Conservation (phyloP, 352 stramenopile genomes). For the Globisporangium mamillatum region DNA sequence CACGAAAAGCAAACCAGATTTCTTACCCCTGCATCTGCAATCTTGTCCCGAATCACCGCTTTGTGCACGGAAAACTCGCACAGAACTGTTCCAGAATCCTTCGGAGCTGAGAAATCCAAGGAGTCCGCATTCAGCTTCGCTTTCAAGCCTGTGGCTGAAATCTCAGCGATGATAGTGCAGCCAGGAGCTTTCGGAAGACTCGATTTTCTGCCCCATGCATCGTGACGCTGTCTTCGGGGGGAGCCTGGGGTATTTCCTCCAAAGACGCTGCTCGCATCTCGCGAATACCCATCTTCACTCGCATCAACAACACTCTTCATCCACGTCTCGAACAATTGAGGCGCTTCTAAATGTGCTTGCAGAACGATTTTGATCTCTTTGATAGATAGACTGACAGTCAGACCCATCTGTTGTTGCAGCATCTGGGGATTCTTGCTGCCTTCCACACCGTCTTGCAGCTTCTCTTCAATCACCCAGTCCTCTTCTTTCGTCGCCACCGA, state of each 20-base stretch:
- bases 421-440: neutral
- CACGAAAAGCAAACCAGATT: constrained; percentile 2
- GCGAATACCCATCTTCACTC: constrained; percentile 16
- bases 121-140: constrained; percentile 22
- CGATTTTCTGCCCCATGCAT: constrained; percentile 13
- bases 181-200: constrained; percentile 12
- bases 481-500: constrained; percentile 15
- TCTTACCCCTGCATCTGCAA: constrained; percentile 43
- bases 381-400: constrained; percentile 27
- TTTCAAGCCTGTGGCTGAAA: constrained; percentile 26
- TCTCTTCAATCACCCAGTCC: constrained; percentile 2
- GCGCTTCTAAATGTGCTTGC: constrained; percentile 39
- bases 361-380: constrained; percentile 53
- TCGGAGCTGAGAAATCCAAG: constrained; percentile 7
- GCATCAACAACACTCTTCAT: constrained; percentile 36
- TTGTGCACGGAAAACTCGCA: constrained; percentile 48
- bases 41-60: constrained; percentile 39
- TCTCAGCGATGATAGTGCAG: constrained; percentile 31
- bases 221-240: constrained; percentile 19
- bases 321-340: constrained; percentile 50
- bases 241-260: constrained; percentile 16
- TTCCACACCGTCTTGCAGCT: neutral
- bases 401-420: neutral
- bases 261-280: constrained; percentile 14
- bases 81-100: constrained; percentile 15